Conservation (phyloP, 345 rosid genomes). For the Salix arbutifolia region DNA sequence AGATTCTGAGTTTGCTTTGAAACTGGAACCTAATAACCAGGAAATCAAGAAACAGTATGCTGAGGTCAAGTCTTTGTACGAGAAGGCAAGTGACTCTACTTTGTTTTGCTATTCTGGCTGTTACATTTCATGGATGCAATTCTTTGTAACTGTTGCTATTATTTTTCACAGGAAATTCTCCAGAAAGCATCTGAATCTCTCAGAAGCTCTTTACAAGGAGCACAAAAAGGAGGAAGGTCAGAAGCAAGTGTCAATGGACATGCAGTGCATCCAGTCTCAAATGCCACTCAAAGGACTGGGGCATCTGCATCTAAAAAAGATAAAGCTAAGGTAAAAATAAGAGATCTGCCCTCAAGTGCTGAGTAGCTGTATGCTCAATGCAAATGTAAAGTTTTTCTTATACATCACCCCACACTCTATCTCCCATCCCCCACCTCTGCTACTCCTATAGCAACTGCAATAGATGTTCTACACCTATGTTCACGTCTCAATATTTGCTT, state of each 20-base stretch:
- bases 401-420: neutral
- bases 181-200: slow-evolving; percentile 55
- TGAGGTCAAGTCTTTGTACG: slow-evolving; percentile 60
- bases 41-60: slow-evolving; percentile 78
- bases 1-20: slow-evolving; percentile 88
- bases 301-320: slow-evolving; percentile 38
- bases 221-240: slow-evolving; percentile 36
- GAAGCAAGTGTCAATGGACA: slow-evolving; percentile 36
- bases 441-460: neutral
- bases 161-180: slow-evolving; percentile 47
- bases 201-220: slow-evolving; percentile 43
- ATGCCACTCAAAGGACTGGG: slow-evolving; percentile 24
- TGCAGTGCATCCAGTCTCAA: slow-evolving; percentile 32
- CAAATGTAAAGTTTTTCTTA: neutral
- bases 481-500: neutral
- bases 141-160: slow-evolving; percentile 1
- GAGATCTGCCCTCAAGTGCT: neutral
- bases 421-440: no score
- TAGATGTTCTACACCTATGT: neutral
- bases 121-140: neutral
- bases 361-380: neutral
- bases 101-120: neutral
- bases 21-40: slow-evolving; percentile 81
- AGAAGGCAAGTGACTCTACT: slow-evolving; percentile 45
- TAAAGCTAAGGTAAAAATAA: slow-evolving; percentile 39